Conservation (phyloP, 192 early-diverging fungal species). For the Irineochytrium annulatum region DNA sequence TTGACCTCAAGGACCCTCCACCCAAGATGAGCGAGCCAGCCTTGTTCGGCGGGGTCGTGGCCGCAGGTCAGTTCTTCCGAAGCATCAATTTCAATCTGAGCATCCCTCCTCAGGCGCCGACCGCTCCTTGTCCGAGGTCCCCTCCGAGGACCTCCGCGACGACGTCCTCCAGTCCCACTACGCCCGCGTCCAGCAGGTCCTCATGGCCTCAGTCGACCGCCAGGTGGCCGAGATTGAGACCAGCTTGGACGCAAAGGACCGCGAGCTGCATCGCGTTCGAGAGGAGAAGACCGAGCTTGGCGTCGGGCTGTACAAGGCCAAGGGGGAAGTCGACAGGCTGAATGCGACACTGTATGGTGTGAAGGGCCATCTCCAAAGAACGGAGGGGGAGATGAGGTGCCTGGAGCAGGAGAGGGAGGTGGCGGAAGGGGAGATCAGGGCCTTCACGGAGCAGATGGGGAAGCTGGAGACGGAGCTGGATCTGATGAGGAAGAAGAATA, state of each 20-base stretch:
- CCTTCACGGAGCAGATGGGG: slow-evolving; percentile 24
- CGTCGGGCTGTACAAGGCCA: slow-evolving; percentile 41
- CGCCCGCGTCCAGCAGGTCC: slow-evolving; percentile 34
- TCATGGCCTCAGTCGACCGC: slow-evolving; percentile 40
- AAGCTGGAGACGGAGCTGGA: slow-evolving; percentile 14
- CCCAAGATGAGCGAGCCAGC: no score
- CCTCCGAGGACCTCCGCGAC: no score
- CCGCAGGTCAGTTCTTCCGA: no score
- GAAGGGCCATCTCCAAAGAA: slow-evolving; percentile 17
- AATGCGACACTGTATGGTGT: slow-evolving; percentile 31
- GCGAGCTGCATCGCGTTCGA: slow-evolving; percentile 25
- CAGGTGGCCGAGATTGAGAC: slow-evolving; percentile 39
- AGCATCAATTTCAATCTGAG: no score
- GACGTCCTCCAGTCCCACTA: slow-evolving; percentile 42
- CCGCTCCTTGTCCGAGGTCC: no score
- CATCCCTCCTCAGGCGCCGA: no score
- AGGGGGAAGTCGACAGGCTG: slow-evolving; percentile 39
- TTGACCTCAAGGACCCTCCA: no score
- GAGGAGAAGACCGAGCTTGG: slow-evolving; percentile 44
- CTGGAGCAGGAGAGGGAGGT: slow-evolving; percentile 33
- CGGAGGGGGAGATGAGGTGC: slow-evolving; percentile 11
- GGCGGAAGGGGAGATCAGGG: slow-evolving; percentile 23
- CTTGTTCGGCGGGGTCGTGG: no score
- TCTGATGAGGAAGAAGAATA: slow-evolving; percentile 18
- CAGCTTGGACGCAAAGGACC: slow-evolving; percentile 38